A percentile compares a stretch with the other conserved stretches of the same genome.
Evolutionary conservation across 108 stramenopile species (phyloP).

Genomic region (Mediolabrus comicus): DNA sequence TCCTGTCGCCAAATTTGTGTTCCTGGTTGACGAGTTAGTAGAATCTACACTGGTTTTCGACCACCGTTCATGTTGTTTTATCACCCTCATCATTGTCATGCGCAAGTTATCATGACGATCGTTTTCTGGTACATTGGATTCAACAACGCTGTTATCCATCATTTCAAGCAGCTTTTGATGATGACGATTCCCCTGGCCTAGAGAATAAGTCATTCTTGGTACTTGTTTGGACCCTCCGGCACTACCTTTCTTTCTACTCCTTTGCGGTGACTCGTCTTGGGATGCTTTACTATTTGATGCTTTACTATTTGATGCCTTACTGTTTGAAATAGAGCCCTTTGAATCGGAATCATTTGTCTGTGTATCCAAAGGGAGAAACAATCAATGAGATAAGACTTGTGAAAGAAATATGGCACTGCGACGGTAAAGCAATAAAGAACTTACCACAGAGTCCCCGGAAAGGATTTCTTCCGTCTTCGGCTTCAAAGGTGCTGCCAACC

Average conservation of each 20-base stretch:
- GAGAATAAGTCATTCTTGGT: constrained; percentile 38
- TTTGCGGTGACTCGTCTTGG: background rate
- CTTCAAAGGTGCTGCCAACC: constrained; percentile 53
- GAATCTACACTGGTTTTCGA: constrained; percentile 25
- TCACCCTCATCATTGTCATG: constrained; percentile 49
- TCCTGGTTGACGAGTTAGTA: constrained; percentile 36
- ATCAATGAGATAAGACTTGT: background rate
- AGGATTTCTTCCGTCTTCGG: constrained; percentile 48
- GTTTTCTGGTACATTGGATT: background rate
- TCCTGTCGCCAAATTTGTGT: constrained; percentile 27
- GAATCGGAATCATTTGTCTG: constrained; percentile 11
- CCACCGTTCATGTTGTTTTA: constrained; percentile 49
- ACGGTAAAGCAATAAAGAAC: background rate
- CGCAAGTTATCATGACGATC: constrained; percentile 17
- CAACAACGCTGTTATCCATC: constrained; percentile 25
- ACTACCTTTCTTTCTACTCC: background rate
- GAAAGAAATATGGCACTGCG: background rate
- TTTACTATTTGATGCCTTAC: background rate
- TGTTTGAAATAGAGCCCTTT: constrained; percentile 14
- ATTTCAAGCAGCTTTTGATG: constrained; percentile 52
- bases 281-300: background rate
- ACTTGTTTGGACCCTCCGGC: constrained; percentile 7
- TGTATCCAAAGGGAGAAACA: background rate
- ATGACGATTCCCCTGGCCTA: constrained; percentile 48
- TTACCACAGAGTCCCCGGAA: constrained; percentile 35